Evolutionary conservation across 1,139 yeast genomes (phyloP), one percentile per base, ranked within the genome.

Genomic region (Geotrichum phurueaensis): DNA sequence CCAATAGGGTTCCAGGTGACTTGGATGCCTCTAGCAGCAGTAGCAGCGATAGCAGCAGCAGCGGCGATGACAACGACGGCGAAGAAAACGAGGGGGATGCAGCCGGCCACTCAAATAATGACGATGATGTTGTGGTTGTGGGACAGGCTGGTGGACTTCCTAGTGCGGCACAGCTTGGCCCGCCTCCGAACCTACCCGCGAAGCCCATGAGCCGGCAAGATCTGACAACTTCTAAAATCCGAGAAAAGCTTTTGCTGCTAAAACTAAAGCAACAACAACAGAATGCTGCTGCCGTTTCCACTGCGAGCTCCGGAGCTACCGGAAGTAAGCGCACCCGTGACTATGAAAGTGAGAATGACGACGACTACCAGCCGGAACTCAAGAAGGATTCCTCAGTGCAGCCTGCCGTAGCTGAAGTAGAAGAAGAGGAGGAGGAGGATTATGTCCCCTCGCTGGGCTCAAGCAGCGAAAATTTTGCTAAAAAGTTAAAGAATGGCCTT

Each of bases 391-490:
- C 27, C 15, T 29, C 43, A 18, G 54, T 3, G 18, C 27, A 13
- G 27, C 53, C 29, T 29, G 43, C 6, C 18, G 33, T 31, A 10
- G 10, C 33, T 10, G 43, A 36, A 36, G 15, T 48, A 33, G n/a
- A 15, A 52, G 54, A 33, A 15, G 55, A 53, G 12, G 43, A 27
- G 9, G 56, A 53, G 1, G 56, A 53, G 23, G 54, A 52, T 27
- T 53, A 53, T 53, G 56, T 23, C 6, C 56, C 56, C 7, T 22
- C 56, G 6, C 22, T 53, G 18, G 9, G 43, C 18, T 36, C 10
- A 13, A 13, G 18, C 18, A 12, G 18, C 10, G 43, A 36, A 15
- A n/a, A 3, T 36, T n/a, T 36, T 3, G 18, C 18, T n/a, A 36
- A 36, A 36, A n/a, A 36, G 18, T 13, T n/a, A 7, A 36, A 36